Evolutionary conservation across 225 moss, liverwort and hornwort genomes (phyloP), one percentile per base, ranked within the genome.

Genomic region (Antitrichia curtipendula): DNA sequence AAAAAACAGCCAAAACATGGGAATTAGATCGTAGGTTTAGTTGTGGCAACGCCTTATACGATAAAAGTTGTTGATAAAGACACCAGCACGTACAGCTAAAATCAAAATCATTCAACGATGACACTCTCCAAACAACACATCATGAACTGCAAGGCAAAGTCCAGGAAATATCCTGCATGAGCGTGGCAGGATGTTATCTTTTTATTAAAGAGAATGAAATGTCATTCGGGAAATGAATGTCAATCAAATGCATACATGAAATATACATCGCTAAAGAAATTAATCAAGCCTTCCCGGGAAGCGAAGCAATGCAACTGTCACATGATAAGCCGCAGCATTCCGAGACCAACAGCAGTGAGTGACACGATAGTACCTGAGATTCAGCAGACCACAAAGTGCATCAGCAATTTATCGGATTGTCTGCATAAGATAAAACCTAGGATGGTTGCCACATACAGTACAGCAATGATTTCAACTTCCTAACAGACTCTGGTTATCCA

Each of bases 301-400:
- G 56, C 43, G 80, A 60, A 40, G 68, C 45, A 69, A 58, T 87
- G 85, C 72, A 40, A 77, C 77, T 63, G 16, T 97, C 95, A 98
- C 97, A 98, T 92, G 75, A 98, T 80, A 61, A 98, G 90, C 77
- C 98, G 98, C 62, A 98, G 94, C 80, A 98, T 90, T 90, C 96
- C 98, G 69, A 98, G 95, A 86, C 98, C 98, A 75, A 98, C 98
- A 65, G 98, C 98, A 82, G 96, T 95, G 82, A 97, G 94, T 87
- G 98, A 98, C 85, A 93, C 96, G 91, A 98, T 93, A 57, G 96
- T 96, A 93, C 96, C 98, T 98, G 96, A 91, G 90, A 85, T 92
- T 86, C 88, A 88, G 41, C 82, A 84, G 41, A 82, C 72, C 82
- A 82, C 58, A 56, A 84, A 84, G 77, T 34, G n/a, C 28, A 88